phyloP scores from a whole-genome alignment of 352 stramenopile genomes.

The Phytophthora brassicae region DNA sequence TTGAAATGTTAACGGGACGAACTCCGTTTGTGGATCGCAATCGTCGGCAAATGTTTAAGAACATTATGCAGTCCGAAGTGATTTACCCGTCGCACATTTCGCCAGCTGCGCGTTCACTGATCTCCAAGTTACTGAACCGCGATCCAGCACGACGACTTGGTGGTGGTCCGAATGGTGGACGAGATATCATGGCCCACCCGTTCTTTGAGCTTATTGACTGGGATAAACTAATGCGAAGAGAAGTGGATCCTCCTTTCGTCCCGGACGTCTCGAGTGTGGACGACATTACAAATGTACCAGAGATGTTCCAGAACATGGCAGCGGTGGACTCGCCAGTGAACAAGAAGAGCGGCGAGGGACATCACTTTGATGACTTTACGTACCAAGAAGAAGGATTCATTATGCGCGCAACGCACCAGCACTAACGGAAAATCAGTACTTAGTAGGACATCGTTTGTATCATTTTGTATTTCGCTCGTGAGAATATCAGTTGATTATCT shows the following conservation, averaged over 20 bases:
- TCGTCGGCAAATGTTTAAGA: constrained; percentile 90
- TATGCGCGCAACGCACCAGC: constrained; percentile 33
- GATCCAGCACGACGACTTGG: constrained; percentile 93
- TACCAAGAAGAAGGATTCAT: constrained; percentile 84
- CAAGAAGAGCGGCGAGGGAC: constrained; percentile 82
- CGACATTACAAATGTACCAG: constrained; percentile 87
- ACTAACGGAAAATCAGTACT: constrained; percentile 24
- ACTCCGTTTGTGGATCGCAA: constrained; percentile 90
- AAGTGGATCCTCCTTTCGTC: constrained; percentile 81
- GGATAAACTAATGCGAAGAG: constrained; percentile 84
- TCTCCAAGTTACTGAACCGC: constrained; percentile 93
- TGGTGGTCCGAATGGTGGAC: constrained; percentile 77
- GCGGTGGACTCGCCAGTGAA: constrained; percentile 86
- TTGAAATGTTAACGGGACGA: constrained; percentile 87
- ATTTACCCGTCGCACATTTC: constrained; percentile 90
- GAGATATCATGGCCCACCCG: constrained; percentile 87
- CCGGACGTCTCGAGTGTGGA: constrained; percentile 78
- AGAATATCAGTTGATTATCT: no score
- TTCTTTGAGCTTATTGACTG: constrained; percentile 87
- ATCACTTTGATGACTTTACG: constrained; percentile 90
- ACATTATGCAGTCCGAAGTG: constrained; percentile 89
- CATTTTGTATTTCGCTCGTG: no score
- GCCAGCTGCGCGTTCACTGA: constrained; percentile 64
- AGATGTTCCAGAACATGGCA: constrained; percentile 91
- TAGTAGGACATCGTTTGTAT: constrained; percentile 37